Conservation (phyloP, 495 filamentous ascomycete genomes). For the Daldinia bambusicola region DNA sequence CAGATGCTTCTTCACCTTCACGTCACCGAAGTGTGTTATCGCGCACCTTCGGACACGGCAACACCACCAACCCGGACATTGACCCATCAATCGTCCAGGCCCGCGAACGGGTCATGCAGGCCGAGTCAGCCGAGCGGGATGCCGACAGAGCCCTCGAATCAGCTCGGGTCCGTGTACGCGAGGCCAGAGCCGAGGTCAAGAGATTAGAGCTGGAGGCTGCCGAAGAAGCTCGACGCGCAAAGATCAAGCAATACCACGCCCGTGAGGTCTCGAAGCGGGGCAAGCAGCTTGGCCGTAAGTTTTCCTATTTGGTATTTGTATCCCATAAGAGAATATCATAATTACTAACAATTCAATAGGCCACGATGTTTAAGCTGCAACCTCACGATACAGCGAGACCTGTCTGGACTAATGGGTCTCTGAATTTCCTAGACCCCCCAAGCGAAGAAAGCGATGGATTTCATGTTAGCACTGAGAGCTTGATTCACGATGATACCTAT, state of each 20-base stretch:
- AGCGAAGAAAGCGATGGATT: background rate
- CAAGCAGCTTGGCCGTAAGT: conserved; percentile 72
- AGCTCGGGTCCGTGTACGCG: conserved; percentile 65
- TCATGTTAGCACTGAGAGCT: background rate
- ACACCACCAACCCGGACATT: conserved; percentile 51
- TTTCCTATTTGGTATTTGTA: conserved; percentile 5
- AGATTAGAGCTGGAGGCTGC: conserved; percentile 69
- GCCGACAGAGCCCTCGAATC: conserved; percentile 69
- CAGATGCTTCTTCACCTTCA: conserved; percentile 39
- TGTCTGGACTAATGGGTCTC: background rate
- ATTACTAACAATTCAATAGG: conserved; percentile 19
- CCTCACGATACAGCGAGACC: background rate
- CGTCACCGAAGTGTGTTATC: conserved; percentile 52
- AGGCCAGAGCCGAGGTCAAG: conserved; percentile 71
- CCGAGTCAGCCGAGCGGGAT: conserved; percentile 69
- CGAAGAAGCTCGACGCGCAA: conserved; percentile 67
- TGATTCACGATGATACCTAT: conserved; percentile 21
- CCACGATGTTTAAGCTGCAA: conserved; percentile 22
- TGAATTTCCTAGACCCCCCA: background rate
- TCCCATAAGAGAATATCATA: background rate
- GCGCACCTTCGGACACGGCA: conserved; percentile 58
- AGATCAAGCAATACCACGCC: conserved; percentile 74
- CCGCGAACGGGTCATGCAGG: conserved; percentile 65
- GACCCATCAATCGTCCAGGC: conserved; percentile 69
- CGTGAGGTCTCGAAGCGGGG: conserved; percentile 70